phyloP scores from a whole-genome alignment of 2,329 filamentous ascomycete genomes.

The Aspergillus quadrilineatus region DNA sequence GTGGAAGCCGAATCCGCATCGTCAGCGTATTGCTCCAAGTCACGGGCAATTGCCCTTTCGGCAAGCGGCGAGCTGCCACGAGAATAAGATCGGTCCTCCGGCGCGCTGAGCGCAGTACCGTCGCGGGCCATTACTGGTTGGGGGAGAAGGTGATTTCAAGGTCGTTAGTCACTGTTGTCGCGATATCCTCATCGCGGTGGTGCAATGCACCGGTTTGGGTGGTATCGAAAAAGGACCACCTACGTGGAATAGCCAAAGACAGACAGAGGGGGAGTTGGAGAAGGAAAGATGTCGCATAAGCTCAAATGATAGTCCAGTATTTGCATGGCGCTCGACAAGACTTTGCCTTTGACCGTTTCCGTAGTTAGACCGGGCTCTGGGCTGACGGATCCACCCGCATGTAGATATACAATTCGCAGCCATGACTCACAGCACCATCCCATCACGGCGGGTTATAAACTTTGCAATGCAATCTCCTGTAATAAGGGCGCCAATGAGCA shows the following conservation, averaged over 20 bases:
- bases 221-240: background rate
- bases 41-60: constrained; percentile 63
- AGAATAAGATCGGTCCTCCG: constrained; percentile 44
- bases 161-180: background rate
- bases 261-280: constrained; percentile 1
- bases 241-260: background rate
- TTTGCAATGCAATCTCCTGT: background rate
- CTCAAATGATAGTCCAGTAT: background rate
- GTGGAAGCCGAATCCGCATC: constrained; percentile 46
- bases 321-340: background rate
- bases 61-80: constrained; percentile 64
- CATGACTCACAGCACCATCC: constrained; percentile 8
- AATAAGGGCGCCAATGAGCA: background rate
- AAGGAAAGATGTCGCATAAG: constrained; percentile 9
- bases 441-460: background rate
- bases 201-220: background rate
- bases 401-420: background rate
- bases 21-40: constrained; percentile 64
- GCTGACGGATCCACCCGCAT: constrained; percentile 5
- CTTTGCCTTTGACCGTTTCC: constrained; percentile 5
- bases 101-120: constrained; percentile 26
- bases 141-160: background rate
- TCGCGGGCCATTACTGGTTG: constrained; percentile 29
- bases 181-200: constrained; percentile 1
- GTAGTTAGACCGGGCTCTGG: background rate